Conservation (phyloP, 345 rosid species). For the Adansonia digitata region DNA sequence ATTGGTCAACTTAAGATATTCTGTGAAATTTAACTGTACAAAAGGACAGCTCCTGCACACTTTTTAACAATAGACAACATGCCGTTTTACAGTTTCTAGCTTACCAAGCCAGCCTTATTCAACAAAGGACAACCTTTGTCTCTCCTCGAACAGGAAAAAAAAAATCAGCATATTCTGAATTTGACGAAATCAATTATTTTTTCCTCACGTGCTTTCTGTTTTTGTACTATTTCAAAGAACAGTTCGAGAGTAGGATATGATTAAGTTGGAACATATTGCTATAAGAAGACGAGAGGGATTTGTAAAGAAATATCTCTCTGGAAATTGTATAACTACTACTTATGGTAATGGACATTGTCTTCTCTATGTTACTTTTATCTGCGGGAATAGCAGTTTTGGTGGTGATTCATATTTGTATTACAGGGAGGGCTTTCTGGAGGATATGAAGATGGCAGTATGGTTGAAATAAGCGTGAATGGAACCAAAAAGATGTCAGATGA, state of each 20-base stretch:
- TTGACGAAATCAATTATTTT: not conserved
- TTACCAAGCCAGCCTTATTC: constrained; percentile 10
- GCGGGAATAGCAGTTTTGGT: constrained; percentile 34
- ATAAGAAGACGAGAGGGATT: not conserved
- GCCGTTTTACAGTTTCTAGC: constrained; percentile 15
- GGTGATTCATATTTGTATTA: constrained; percentile 35
- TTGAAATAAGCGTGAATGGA: constrained; percentile 3
- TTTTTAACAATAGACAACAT: constrained; percentile 6
- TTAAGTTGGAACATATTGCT: not conserved
- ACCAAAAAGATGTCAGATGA: constrained; percentile 20
- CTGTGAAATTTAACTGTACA: not conserved
- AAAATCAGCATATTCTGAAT: not conserved
- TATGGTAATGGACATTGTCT: constrained; percentile 30
- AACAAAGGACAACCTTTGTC: not conserved
- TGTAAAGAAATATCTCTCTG: not conserved
- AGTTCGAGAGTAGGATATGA: not conserved
- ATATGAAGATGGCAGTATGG: constrained; percentile 5
- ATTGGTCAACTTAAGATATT: too few relatives aligned
- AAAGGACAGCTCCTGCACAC: constrained; percentile 15
- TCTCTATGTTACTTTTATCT: constrained; percentile 27
- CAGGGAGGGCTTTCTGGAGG: constrained; percentile 31
- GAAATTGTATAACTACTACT: not conserved
- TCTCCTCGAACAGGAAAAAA: not conserved
- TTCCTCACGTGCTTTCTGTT: not conserved
- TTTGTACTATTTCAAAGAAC: not conserved